Base-by-base conservation (phyloP, 805 yeast species). In the Candida wancherniae region DNA sequence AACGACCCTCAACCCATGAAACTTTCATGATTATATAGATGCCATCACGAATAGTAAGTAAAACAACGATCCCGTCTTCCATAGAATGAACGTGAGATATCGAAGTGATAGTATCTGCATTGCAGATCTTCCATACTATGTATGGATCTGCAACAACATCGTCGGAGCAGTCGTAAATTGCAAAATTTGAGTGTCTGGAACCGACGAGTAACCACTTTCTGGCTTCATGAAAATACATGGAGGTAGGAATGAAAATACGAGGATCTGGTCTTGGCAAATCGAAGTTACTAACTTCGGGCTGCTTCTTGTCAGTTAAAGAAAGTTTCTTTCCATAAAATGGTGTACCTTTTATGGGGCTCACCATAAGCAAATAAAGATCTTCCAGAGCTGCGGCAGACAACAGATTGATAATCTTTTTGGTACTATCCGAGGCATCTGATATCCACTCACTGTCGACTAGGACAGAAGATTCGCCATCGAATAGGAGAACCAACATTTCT, bases 81-180 rank as follows among this genome's bases (percentile, higher is more conserved):
- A 34, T 31, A 2, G 53, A 40, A 23, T 61, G 55, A 2, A 77
- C 51, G 4, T 63, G 47, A 11, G 58, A 56, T 4, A 80, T 57
- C 1, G 77, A 67, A 0, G 90, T 75, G 6, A 80, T 73, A 0
- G 88, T 76, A 43, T 83, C 92, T 9, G 88, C 87, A 3, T 72
- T 61, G 4, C 72, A 65, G 9, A 79, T 41, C 43, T 73, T 77
- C 45, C 48, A 28, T 8, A 31, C 32, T 7, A 18, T 48, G 29
- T 14, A 52, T 30, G 14, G 54, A 38, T 7, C 34, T 42, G 2
- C 56, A 36, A 22, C 49, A 45, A 19, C 10, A 3, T 4, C 15
- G 17, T 19, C 33, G 5, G 34, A 21, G 13, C 77, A 44, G 26
- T 70, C 63, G 44, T 73, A 83, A 1, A 79, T 51, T 2, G 79